phyloP scores from a whole-genome alignment of 2,329 filamentous ascomycete species.

The Paradendryphiella salina region DNA sequence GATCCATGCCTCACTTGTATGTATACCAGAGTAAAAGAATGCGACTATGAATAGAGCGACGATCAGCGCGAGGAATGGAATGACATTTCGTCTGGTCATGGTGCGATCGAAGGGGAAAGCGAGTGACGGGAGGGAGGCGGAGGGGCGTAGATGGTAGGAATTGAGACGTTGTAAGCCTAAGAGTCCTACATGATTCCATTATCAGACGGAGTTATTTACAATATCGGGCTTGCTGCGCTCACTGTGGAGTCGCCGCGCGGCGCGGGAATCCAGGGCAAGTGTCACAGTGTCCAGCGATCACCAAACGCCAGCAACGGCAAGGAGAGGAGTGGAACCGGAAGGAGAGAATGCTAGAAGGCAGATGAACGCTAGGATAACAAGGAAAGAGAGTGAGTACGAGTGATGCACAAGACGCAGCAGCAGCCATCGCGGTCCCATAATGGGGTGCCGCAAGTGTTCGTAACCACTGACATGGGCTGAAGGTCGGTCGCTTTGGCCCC shows the following conservation, averaged over 20 bases:
- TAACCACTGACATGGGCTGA: slow-evolving; percentile 5
- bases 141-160: background rate
- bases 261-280: slow-evolving; percentile 7
- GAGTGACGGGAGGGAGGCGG: slow-evolving; percentile 2
- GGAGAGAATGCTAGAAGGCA: background rate
- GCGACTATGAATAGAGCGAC: slow-evolving; percentile 42
- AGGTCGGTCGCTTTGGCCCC: slow-evolving; percentile 1
- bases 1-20: slow-evolving; percentile 43
- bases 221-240: slow-evolving; percentile 9
- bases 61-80: slow-evolving; percentile 38
- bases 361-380: background rate
- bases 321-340: background rate
- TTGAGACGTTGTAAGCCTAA: background rate
- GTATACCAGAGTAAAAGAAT: slow-evolving; percentile 46
- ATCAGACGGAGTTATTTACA: slow-evolving; percentile 1
- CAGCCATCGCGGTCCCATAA: slow-evolving; percentile 8
- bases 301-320: background rate
- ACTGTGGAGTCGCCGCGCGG: slow-evolving; percentile 23
- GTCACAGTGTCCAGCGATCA: slow-evolving; percentile 3
- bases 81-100: slow-evolving; percentile 37
- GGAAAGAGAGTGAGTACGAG: background rate
- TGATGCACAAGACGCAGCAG: slow-evolving; percentile 4
- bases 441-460: slow-evolving; percentile 5
- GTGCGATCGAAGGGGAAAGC: slow-evolving; percentile 5
- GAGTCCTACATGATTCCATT: slow-evolving; percentile 4